Percentiles rank a stretch among this genome's conserved stretches.
Conservation (phyloP, 306 rosid genomes). For the Prunus davidiana region DNA sequence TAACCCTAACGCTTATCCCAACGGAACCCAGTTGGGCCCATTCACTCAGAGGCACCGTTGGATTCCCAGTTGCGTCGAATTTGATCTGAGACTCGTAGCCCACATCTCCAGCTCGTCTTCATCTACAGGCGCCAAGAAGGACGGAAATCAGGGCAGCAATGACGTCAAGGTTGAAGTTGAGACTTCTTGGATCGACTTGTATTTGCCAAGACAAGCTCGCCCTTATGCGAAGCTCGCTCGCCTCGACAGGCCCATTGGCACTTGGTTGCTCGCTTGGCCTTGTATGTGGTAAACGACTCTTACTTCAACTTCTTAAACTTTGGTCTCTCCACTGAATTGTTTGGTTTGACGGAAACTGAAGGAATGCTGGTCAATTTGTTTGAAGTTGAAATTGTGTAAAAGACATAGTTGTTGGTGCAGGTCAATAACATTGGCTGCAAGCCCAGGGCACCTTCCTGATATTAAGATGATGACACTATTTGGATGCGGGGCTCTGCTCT, state of each 20-base stretch:
- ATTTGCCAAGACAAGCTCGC: slow-evolving; percentile 52
- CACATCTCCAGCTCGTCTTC: slow-evolving; percentile 49
- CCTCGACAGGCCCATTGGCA: slow-evolving; percentile 89
- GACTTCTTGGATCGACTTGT: slow-evolving; percentile 62
- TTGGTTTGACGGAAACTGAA: neutral
- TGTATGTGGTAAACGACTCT: slow-evolving; percentile 74
- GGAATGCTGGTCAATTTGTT: neutral
- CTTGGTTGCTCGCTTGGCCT: slow-evolving; percentile 95
- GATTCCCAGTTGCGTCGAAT: neutral
- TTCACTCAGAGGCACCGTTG: neutral
- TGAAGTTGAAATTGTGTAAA: neutral
- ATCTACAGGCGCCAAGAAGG: slow-evolving; percentile 4
- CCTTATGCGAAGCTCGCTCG: slow-evolving; percentile 91
- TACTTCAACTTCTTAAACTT: too few relatives aligned
- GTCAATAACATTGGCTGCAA: slow-evolving; percentile 83
- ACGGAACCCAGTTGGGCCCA: neutral
- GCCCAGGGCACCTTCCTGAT: slow-evolving; percentile 78
- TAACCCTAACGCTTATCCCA: neutral
- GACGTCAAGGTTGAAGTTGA: neutral
- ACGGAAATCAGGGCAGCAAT: slow-evolving; percentile 19
- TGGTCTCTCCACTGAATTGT: too few relatives aligned
- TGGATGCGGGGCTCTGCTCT: slow-evolving; percentile 82
- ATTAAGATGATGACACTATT: slow-evolving; percentile 66
- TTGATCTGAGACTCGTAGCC: slow-evolving; percentile 26
- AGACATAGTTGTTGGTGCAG: slow-evolving; percentile 31